Conservation (phyloP, 2,329 filamentous ascomycete species). For the Aspergillus fumigatus region DNA sequence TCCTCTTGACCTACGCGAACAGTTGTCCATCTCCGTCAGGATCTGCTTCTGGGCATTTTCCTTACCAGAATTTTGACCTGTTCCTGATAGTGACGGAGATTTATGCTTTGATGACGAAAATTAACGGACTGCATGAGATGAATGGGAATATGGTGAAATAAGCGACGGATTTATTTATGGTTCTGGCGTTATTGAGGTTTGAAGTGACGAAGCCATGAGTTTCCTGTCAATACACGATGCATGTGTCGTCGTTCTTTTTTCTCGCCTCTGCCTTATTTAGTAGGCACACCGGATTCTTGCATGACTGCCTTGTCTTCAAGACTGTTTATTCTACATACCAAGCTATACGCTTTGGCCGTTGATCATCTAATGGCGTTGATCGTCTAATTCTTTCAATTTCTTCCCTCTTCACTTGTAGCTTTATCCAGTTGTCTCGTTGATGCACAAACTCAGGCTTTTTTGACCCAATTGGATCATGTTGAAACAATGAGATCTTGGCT, state of each 20-base stretch:
- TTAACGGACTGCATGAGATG: not conserved
- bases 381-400: not conserved
- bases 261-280: conserved; percentile 4
- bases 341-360: conserved; percentile 12
- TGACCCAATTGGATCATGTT: not conserved
- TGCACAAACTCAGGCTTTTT: not conserved
- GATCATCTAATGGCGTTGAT: conserved; percentile 5
- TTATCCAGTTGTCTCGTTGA: not conserved
- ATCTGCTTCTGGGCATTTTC: not conserved
- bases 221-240: not conserved
- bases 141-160: conserved; percentile 1
- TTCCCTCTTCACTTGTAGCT: not conserved
- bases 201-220: conserved; percentile 1
- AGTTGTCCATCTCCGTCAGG: not conserved
- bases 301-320: not conserved
- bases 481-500: not conserved
- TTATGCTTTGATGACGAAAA: not conserved
- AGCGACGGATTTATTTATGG: conserved; percentile 1
- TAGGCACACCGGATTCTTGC: not conserved
- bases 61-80: not conserved
- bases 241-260: not conserved
- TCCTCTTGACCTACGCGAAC: not conserved
- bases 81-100: not conserved
- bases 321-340: conserved; percentile 16
- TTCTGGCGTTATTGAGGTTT: not conserved